A percentile compares a stretch with the other conserved stretches of the same genome.
These are phyloP conservation scores for Mortierella sp. DNA, from an alignment of 371 early-diverging fungal species.

Conservation along the genomic window DNA sequence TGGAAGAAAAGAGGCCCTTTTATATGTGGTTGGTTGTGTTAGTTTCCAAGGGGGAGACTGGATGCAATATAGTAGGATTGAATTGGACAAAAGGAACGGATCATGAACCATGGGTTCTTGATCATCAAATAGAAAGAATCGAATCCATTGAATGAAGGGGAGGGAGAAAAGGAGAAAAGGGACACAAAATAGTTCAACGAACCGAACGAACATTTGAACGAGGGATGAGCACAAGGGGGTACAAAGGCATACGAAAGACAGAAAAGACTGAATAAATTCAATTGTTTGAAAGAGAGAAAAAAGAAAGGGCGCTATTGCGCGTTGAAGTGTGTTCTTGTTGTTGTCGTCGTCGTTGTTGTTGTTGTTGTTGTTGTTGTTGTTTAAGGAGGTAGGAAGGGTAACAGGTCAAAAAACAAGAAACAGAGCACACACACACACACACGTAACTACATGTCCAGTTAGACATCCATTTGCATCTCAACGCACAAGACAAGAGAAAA, in stretches of 20 bases:
- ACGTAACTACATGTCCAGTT: too few relatives aligned
- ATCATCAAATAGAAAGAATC: not conserved
- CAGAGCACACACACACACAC: not conserved
- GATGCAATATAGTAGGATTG: too few relatives aligned
- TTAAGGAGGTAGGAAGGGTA: constrained; percentile 6
- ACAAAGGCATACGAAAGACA: not conserved
- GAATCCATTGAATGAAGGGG: not conserved
- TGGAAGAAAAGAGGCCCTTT: not conserved
- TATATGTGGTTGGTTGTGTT: not conserved
- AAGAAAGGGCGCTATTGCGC: not conserved
- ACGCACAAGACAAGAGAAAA: too few relatives aligned
- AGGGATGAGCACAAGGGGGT: constrained; percentile 11
- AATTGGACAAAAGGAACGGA: not conserved
- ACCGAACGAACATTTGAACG: not conserved
- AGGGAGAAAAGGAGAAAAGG: not conserved
- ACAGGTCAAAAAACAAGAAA: not conserved
- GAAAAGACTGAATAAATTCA: not conserved
- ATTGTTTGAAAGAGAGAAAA: not conserved
- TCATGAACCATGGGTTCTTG: not conserved
- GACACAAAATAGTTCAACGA: not conserved
- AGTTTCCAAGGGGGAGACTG: not conserved
- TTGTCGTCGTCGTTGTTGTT: too few relatives aligned
- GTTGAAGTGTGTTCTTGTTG: not conserved
- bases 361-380: not conserved
- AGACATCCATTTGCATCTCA: too few relatives aligned